A percentile compares a stretch with the other conserved stretches of the same genome.
These are phyloP conservation scores for Pseudocercospora cruenta DNA, from an alignment of 2,329 filamentous ascomycete species.

Conservation along the genomic window DNA sequence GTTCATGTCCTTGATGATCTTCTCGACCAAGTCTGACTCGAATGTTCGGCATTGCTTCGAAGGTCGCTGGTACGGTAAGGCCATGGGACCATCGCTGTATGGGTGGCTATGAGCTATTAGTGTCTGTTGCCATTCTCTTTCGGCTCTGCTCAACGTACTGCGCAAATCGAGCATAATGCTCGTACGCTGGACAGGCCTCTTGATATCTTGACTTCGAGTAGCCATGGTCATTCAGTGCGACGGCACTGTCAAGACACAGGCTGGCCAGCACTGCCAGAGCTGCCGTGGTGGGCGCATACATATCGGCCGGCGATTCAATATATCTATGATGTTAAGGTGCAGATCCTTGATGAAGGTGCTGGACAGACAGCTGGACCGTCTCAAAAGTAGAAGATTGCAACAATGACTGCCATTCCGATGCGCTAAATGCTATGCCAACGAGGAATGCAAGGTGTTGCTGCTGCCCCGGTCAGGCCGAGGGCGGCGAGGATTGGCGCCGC, in stretches of 20 bases:
- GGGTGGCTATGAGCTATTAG: constrained; percentile 62
- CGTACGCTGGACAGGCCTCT: constrained; percentile 44
- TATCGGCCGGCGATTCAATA: constrained; percentile 14
- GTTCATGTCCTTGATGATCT: constrained; percentile 82
- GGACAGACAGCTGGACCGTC: not conserved
- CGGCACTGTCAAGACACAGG: constrained; percentile 33
- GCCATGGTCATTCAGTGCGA: constrained; percentile 28
- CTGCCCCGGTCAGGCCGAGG: constrained; percentile 3
- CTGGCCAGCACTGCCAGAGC: constrained; percentile 36
- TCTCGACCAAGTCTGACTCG: constrained; percentile 80
- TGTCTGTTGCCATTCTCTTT: not conserved
- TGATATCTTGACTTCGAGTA: constrained; percentile 39
- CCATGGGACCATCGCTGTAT: constrained; percentile 75
- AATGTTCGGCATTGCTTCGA: constrained; percentile 84
- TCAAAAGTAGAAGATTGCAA: not conserved
- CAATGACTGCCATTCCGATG: not conserved
- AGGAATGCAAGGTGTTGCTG: constrained; percentile 6
- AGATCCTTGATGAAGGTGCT: not conserved
- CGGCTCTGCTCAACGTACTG: constrained; percentile 35
- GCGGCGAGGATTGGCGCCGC: constrained; percentile 1
- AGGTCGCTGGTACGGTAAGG: constrained; percentile 85
- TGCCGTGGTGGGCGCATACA: constrained; percentile 32
- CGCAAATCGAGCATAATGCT: constrained; percentile 42
- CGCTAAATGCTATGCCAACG: constrained; percentile 2
- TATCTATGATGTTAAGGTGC: not conserved